Conservation (phyloP, 805 yeast genomes). For the Cephaloascus fragrans region DNA sequence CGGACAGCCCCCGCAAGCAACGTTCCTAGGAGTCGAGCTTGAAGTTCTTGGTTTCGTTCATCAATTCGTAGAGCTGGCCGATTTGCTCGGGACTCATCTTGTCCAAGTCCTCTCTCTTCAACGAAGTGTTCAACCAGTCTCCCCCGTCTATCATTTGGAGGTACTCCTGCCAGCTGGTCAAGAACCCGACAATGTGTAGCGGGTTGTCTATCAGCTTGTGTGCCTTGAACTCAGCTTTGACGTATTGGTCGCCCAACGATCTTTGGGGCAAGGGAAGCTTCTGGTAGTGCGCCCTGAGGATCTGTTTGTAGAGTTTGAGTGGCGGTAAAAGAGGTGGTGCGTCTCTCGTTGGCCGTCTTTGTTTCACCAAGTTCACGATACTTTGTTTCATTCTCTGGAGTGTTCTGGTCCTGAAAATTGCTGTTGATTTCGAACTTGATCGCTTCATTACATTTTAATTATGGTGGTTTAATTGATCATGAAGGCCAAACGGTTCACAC, state of each 20-base stretch:
- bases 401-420: neutral
- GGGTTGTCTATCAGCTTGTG: constrained; percentile 83
- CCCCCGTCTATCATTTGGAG: constrained; percentile 44
- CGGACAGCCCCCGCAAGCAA: too few species aligned
- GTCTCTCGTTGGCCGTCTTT: constrained; percentile 29
- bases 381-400: constrained; percentile 25
- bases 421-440: too few species aligned
- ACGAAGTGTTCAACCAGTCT: constrained; percentile 27
- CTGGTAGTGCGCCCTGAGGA: constrained; percentile 66
- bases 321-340: constrained; percentile 66
- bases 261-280: constrained; percentile 61
- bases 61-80: constrained; percentile 69
- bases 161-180: constrained; percentile 91
- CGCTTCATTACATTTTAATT: too few species aligned
- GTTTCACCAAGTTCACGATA: constrained; percentile 21
- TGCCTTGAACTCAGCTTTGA: constrained; percentile 79
- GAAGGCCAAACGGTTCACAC: too few species aligned
- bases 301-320: constrained; percentile 62
- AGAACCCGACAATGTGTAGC: constrained; percentile 84
- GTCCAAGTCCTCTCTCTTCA: constrained; percentile 57
- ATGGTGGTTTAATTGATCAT: too few species aligned
- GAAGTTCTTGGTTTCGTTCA: constrained; percentile 54
- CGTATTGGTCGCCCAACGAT: constrained; percentile 82
- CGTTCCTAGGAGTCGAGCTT: too few species aligned
- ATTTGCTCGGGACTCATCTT: constrained; percentile 89